Evolutionary conservation across 2,329 filamentous ascomycete genomes (phyloP).

Genomic region (Monosporascus sp.): DNA sequence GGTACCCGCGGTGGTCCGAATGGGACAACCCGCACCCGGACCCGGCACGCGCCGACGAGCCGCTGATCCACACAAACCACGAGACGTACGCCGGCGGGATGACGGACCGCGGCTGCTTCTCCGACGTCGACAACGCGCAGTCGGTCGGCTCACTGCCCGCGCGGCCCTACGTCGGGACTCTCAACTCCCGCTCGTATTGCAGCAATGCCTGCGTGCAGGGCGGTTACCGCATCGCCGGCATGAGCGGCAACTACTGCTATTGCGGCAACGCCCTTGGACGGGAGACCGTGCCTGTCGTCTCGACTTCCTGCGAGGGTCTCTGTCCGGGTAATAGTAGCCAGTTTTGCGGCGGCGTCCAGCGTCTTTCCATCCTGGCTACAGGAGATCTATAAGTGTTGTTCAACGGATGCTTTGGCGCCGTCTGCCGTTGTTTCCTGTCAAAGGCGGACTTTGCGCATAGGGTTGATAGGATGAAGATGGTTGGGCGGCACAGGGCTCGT

Average conservation of each 20-base stretch:
- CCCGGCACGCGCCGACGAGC: background rate
- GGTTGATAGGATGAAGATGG: too few species aligned
- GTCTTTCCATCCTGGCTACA: constrained; percentile 3
- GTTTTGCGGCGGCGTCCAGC: constrained; percentile 2
- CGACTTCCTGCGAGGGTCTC: constrained; percentile 2
- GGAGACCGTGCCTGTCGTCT: constrained; percentile 1
- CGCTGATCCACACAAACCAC: constrained; percentile 1
- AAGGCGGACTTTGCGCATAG: too few species aligned
- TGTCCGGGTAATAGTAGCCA: constrained; percentile 2
- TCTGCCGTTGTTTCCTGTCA: background rate
- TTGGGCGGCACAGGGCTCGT: too few species aligned
- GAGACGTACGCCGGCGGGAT: constrained; percentile 3
- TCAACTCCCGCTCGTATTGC: constrained; percentile 5
- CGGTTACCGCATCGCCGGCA: constrained; percentile 3
- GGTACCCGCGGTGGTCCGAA: constrained; percentile 3
- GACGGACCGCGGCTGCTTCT: constrained; percentile 3
- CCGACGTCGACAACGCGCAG: constrained; percentile 5
- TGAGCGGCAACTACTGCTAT: constrained; percentile 5
- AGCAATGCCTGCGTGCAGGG: background rate
- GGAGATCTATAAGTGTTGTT: background rate
- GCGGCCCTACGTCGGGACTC: background rate
- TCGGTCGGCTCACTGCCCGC: constrained; percentile 2
- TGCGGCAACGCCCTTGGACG: constrained; percentile 6
- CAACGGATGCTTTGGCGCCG: background rate
- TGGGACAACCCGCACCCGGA: constrained; percentile 9